These are phyloP conservation scores for Leccinum pseudoinsigne DNA, from an alignment of 1,284 basidiomycete species.

Conservation along the genomic window DNA sequence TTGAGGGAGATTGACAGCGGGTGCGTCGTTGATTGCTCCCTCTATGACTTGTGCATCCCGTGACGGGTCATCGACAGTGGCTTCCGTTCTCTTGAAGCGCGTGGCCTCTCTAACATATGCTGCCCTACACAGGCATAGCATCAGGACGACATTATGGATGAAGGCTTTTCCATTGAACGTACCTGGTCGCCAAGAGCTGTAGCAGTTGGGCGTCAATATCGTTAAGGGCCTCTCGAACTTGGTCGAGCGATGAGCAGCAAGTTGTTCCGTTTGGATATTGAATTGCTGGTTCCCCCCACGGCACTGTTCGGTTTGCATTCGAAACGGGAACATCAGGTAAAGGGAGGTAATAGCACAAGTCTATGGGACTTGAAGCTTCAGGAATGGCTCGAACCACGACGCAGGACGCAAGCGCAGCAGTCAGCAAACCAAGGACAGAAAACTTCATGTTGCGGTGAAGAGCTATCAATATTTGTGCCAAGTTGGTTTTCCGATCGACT, in stretches of 20 bases:
- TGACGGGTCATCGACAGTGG: constrained; percentile 12
- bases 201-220: constrained; percentile 19
- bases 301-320: constrained; percentile 16
- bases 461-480: too few species aligned
- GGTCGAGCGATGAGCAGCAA: constrained; percentile 23
- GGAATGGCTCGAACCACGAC: not conserved
- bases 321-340: constrained; percentile 17
- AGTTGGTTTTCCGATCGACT: too few species aligned
- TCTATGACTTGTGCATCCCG: constrained; percentile 20
- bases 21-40: constrained; percentile 20
- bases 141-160: not conserved
- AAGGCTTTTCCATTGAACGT: not conserved
- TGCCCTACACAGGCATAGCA: constrained; percentile 6
- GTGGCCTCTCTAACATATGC: constrained; percentile 25
- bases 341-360: constrained; percentile 20
- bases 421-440: not conserved
- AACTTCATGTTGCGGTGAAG: constrained; percentile 3
- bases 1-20: constrained; percentile 21
- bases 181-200: constrained; percentile 21
- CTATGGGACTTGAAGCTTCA: not conserved
- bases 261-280: constrained; percentile 22
- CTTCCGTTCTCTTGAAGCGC: constrained; percentile 23
- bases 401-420: not conserved
- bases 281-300: constrained; percentile 25
- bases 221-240: constrained; percentile 18